These are phyloP conservation scores for Rhodomyrtus psidioides DNA, from an alignment of 441 rosid species.

Conservation along the genomic window DNA sequence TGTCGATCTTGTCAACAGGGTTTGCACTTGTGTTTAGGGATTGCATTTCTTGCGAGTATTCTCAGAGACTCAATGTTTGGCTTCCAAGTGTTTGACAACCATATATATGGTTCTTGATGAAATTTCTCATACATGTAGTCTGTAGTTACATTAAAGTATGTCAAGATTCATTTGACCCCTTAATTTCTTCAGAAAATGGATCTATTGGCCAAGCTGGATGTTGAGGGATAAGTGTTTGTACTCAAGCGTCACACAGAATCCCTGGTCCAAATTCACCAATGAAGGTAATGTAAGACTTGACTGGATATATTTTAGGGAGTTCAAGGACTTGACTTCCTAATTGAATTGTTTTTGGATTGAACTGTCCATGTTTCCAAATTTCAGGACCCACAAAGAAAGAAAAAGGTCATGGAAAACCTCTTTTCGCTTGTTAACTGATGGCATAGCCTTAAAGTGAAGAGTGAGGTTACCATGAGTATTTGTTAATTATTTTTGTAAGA, in stretches of 20 bases:
- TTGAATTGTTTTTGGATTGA: neutral
- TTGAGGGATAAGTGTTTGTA: neutral
- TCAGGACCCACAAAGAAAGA: neutral
- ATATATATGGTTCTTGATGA: neutral
- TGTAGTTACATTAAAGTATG: neutral
- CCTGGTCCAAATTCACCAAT: neutral
- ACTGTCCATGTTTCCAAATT: neutral
- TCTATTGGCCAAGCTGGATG: neutral
- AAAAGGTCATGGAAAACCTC: neutral
- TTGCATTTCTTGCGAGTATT: neutral
- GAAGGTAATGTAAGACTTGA: neutral
- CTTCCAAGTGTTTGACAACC: neutral
- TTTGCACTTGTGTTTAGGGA: neutral
- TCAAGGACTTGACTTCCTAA: neutral
- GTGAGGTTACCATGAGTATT: neutral
- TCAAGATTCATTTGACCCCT: neutral
- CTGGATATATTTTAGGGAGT: neutral
- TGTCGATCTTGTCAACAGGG: neutral
- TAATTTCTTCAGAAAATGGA: neutral
- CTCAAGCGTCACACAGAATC: neutral
- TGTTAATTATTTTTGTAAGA: neutral
- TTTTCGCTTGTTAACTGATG: neutral
- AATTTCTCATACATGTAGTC: neutral
- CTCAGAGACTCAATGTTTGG: neutral
- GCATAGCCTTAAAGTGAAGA: neutral